Evolutionary conservation across 2,329 filamentous ascomycete genomes (phyloP), one percentile per base, ranked within the genome.

Genomic region (Ophiocordyceps unilateralis): DNA sequence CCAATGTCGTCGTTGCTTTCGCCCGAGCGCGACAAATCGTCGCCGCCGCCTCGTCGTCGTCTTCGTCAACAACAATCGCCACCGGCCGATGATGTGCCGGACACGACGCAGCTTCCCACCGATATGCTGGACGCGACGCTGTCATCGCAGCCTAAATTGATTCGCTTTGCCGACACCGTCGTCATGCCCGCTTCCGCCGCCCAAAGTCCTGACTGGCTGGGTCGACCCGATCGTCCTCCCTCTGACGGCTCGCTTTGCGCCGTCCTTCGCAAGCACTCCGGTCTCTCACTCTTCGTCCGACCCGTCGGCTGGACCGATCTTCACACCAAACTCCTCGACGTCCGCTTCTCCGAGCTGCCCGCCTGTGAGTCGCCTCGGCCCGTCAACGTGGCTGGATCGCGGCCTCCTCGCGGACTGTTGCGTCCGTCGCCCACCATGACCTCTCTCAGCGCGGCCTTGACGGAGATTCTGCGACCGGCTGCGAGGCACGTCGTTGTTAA

Each of bases 261-360:
- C 46, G 60, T 72, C 39, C 60, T 77, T 46, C 65, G 67, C 46
- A 59, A 68, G 20, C 52, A 76, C 50, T 54, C 63, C 28, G 66
- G 69, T 38, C 55, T 53, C 0, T 61, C 66, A 1, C 67, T 77
- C 19, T 74, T 67, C 45, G 56, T 70, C 40, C 62, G 65, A 22
- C 73, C 73, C 2, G 66, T 74, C 39, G 67, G 63, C 51, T 77
- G 73, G 73, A 74, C 67, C 15, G 71, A 75, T 43, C 44, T 61
- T 1, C 73, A 77, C 46, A 51, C 61, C 10, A 53, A 58, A 38
- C 55, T 74, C 2, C 67, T 76, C 6, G 64, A 63, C 21, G 67
- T 61, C 15, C 55, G 55, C 38, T 76, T 74, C 55, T 46, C 56
- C 22, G 58, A 66, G 49, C 57, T 62, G 14, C 60, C 66, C 15